phyloP scores from a whole-genome alignment of 2,329 filamentous ascomycete genomes.

The Dothidotthia symphoricarpi region DNA sequence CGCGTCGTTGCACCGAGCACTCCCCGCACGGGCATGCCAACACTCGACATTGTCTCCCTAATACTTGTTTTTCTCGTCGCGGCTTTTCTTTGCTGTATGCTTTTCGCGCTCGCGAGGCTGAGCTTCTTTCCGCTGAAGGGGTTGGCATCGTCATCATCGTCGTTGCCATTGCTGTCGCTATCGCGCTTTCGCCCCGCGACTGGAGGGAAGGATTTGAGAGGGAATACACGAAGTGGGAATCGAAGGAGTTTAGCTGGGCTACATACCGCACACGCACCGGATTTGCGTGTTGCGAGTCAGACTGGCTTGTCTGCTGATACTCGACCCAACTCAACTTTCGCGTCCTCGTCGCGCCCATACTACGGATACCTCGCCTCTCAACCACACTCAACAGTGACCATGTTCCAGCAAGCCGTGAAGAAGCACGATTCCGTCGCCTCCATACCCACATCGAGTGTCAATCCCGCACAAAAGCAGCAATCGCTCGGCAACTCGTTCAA shows the following conservation, averaged over 20 bases:
- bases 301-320: neutral
- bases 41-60: conserved; percentile 20
- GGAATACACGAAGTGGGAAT: no score
- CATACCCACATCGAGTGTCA: conserved; percentile 21
- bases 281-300: conserved; percentile 2
- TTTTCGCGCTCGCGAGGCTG: conserved; percentile 27
- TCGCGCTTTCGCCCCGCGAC: conserved; percentile 4
- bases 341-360: conserved; percentile 7
- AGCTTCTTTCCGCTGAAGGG: conserved; percentile 14
- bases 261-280: no score
- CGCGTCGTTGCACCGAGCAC: no score
- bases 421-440: conserved; percentile 37
- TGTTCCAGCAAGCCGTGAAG: conserved; percentile 46
- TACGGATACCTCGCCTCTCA: conserved; percentile 19
- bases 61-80: conserved; percentile 26
- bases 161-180: conserved; percentile 17
- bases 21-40: conserved; percentile 23
- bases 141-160: no score
- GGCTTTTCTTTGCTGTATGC: conserved; percentile 41
- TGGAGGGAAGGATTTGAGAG: no score
- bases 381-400: conserved; percentile 20
- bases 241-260: no score
- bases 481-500: conserved; percentile 43
- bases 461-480: conserved; percentile 27
- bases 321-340: neutral